phyloP scores from a whole-genome alignment of 495 filamentous ascomycete species.

The Annulohypoxylon maeteangense region DNA sequence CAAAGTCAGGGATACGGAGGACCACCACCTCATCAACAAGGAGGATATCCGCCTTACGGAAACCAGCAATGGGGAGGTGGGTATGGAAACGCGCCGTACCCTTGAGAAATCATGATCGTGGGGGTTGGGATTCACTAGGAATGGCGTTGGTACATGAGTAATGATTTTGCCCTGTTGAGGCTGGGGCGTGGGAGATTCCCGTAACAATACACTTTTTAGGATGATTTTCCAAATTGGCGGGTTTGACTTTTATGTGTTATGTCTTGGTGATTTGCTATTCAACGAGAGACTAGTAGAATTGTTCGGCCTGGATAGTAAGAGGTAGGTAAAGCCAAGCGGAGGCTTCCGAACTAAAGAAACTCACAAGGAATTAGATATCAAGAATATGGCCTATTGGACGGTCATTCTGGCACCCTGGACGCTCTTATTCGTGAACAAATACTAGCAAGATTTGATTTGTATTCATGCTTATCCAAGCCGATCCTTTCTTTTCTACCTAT shows the following conservation, averaged over 20 bases:
- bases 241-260: neutral
- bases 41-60: conserved; percentile 38
- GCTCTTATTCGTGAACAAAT: neutral
- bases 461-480: neutral
- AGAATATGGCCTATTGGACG: too few relatives aligned
- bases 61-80: conserved; percentile 43
- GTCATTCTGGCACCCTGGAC: too few relatives aligned
- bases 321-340: too few relatives aligned
- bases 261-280: neutral
- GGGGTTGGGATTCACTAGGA: neutral
- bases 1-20: conserved; percentile 37
- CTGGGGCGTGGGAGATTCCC: conserved; percentile 10
- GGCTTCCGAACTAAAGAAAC: too few relatives aligned
- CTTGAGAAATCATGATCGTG: neutral
- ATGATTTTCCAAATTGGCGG: neutral
- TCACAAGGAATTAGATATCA: too few relatives aligned
- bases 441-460: neutral
- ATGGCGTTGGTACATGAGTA: conserved; percentile 11
- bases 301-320: too few relatives aligned
- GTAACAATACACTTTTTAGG: conserved; percentile 2
- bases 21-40: conserved; percentile 22
- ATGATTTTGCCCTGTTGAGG: neutral
- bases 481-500: neutral
- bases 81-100: conserved; percentile 37
- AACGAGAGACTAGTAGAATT: too few relatives aligned